A percentile compares a stretch with the other conserved stretches of the same genome.
Conservation (phyloP, 768 basidiomycete species). For the Leucogyrophana mollusca region DNA sequence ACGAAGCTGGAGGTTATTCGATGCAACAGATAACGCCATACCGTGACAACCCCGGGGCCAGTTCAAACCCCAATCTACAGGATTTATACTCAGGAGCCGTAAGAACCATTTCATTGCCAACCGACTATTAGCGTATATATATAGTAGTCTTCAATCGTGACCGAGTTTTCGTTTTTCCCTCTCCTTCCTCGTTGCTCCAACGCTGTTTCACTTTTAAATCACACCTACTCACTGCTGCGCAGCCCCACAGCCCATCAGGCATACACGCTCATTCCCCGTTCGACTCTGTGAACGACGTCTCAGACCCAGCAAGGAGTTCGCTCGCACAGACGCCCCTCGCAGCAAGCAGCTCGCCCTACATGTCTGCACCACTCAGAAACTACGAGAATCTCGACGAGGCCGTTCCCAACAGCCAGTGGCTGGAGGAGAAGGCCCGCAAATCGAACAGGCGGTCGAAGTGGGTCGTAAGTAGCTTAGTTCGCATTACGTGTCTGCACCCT, state of each 20-base stretch:
- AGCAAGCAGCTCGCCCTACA: constrained; percentile 10
- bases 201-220: constrained; percentile 1
- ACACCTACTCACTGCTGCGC: constrained; percentile 21
- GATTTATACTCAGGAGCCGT: constrained; percentile 22
- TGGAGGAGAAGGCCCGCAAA: constrained; percentile 33
- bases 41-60: constrained; percentile 13
- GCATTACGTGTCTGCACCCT: background rate
- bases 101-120: constrained; percentile 7
- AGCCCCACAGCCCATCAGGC: constrained; percentile 35
- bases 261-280: constrained; percentile 34
- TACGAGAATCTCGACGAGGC: constrained; percentile 33
- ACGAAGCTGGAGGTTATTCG: constrained; percentile 18
- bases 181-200: background rate
- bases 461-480: constrained; percentile 45
- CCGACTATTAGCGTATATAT: constrained; percentile 3
- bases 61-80: constrained; percentile 24
- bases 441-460: constrained; percentile 47
- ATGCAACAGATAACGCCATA: constrained; percentile 25
- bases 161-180: background rate
- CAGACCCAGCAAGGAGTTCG: constrained; percentile 22
- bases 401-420: constrained; percentile 37
- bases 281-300: constrained; percentile 15
- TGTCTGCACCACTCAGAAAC: constrained; percentile 12
- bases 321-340: constrained; percentile 24
- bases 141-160: constrained; percentile 1